Conservation (phyloP, 2,329 filamentous ascomycete species). For the Diaporthe destruens region DNA sequence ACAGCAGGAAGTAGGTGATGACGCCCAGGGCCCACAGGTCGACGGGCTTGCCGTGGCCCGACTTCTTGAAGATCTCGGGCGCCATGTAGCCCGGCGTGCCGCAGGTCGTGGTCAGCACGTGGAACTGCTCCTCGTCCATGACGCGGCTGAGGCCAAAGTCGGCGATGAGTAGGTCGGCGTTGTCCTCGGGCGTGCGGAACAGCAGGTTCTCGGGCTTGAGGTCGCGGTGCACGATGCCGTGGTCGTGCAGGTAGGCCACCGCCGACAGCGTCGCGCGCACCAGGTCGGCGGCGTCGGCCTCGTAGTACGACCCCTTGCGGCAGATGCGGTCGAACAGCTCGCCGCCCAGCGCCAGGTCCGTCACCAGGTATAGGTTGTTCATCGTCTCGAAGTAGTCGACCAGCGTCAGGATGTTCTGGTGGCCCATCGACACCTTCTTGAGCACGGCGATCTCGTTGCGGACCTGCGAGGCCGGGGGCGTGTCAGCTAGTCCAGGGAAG, state of each 20-base stretch:
- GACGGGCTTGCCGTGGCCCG: constrained; percentile 96
- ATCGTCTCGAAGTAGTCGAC: constrained; percentile 99
- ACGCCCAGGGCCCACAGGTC: constrained; percentile 99
- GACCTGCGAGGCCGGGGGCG: constrained; percentile 67
- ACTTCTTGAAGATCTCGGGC: constrained; percentile 99
- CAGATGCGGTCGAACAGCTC: constrained; percentile 99
- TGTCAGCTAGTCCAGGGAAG: constrained; percentile 14
- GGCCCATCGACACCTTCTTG: constrained; percentile 98
- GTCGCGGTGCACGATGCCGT: constrained; percentile 98
- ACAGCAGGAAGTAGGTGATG: constrained; percentile 98
- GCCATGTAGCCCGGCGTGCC: constrained; percentile 99
- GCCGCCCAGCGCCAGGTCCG: constrained; percentile 93
- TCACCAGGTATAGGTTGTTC: constrained; percentile 99
- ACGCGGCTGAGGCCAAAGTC: constrained; percentile 96
- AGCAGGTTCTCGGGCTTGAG: constrained; percentile 97
- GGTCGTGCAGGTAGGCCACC: constrained; percentile 98
- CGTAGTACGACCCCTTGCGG: constrained; percentile 98
- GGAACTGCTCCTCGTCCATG: constrained; percentile 99
- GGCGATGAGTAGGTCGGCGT: constrained; percentile 95
- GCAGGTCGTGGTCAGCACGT: constrained; percentile 96
- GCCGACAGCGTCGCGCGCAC: constrained; percentile 95
- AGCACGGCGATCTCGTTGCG: constrained; percentile 98
- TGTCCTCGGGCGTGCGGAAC: constrained; percentile 97
- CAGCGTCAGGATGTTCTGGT: constrained; percentile 96
- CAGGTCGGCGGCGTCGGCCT: constrained; percentile 94